phyloP scores from a whole-genome alignment of 257 asterid genomes.

The Henckelia pumila region DNA sequence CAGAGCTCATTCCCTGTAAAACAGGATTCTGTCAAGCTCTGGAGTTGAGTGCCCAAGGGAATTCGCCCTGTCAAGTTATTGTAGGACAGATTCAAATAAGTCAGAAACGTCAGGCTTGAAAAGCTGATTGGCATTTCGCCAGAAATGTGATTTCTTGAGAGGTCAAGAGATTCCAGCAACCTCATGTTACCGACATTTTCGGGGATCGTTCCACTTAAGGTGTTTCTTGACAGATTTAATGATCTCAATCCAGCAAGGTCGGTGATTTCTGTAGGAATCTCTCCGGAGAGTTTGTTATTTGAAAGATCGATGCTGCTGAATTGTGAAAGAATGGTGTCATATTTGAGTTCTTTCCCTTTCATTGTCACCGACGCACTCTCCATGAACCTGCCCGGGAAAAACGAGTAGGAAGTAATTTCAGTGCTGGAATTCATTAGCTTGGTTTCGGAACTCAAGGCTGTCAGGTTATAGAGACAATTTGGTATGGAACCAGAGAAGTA shows the following conservation, averaged over 20 bases:
- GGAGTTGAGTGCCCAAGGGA: conserved; percentile 6
- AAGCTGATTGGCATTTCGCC: conserved; percentile 24
- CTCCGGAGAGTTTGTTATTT: conserved; percentile 24
- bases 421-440: background rate
- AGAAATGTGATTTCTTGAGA: conserved; percentile 21
- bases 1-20: conserved; percentile 16
- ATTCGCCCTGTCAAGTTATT: conserved; percentile 22
- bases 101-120: background rate
- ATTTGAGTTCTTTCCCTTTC: conserved; percentile 24
- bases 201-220: conserved; percentile 22
- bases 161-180: conserved; percentile 15
- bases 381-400: conserved; percentile 18
- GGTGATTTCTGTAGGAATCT: conserved; percentile 25
- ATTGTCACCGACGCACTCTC: conserved; percentile 24
- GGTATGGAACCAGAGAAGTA: conserved; percentile 23
- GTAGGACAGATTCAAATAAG: conserved; percentile 1
- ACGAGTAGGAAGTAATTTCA: background rate
- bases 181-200: conserved; percentile 1
- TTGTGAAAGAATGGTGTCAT: conserved; percentile 10
- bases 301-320: conserved; percentile 31
- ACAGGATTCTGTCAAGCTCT: background rate
- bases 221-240: conserved; percentile 24
- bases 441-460: conserved; percentile 20
- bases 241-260: conserved; percentile 18
- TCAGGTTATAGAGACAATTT: conserved; percentile 14